Base-by-base conservation (phyloP, 2,329 filamentous ascomycete genomes). In the Claviceps lovelessii region DNA sequence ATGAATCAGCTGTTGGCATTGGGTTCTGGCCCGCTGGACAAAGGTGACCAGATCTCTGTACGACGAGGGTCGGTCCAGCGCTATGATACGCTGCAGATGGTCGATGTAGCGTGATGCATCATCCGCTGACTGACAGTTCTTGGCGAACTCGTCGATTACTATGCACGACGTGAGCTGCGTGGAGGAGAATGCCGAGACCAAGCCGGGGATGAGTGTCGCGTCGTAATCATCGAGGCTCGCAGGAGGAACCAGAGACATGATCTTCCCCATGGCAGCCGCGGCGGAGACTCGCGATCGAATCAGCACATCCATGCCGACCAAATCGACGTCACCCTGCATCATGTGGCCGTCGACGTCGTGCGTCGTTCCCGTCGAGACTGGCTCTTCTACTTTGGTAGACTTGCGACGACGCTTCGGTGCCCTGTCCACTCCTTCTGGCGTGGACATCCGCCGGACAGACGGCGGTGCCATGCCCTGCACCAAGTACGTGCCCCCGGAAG, bases 271-370 rank as follows among this genome's bases (percentile, higher is more conserved):
- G 2, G 93, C 93, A 64, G 80, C 83, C 23, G 91, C 88, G 13
- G 90, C 88, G 56, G 83, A 86, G n/a, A 94, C 85, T 61, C 91
- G 87, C 8, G 90, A 95, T 58, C 91, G 83, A 51, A 97, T 82
- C 68, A 98, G 81, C 7, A 84, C 84, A 57, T 98, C 93, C 63
- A 86, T 80, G 37, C 93, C 90, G 31, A 98, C 90, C 46, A 98
- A 76, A 65, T 98, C 94, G 49, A 97, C 85, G 63, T 98, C 94
- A 52, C 94, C 93, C 66, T 91, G 88, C 75, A 98, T 90, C 85
- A 98, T 96, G 61, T 95, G 90, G 10, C 90, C 93, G 67, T 98
- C 93, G 19, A 98, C 89, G 67, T 98, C 95, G 69, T 98, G 93
- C 1, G 86, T 81, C n/a, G 86, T 74, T n/a, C 73, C 79, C 4